A percentile compares a stretch with the other conserved stretches of the same genome.
These are phyloP conservation scores for Alternaria tenuissima DNA, from an alignment of 2,329 filamentous ascomycete species.

Conservation along the genomic window DNA sequence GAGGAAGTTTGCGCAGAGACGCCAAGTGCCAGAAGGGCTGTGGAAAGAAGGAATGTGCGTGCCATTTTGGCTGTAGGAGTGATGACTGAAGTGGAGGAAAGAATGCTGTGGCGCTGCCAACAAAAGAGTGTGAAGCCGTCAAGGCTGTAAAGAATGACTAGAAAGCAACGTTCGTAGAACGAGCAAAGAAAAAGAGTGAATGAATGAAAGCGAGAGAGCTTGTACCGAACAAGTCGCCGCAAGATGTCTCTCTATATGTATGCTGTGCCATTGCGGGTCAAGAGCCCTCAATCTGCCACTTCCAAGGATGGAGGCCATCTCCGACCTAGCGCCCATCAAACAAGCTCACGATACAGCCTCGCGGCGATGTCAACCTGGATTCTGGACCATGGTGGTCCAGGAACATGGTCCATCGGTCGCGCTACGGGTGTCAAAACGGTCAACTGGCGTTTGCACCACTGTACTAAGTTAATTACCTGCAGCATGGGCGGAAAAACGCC, in stretches of 20 bases:
- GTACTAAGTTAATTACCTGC: slow-evolving; percentile 37
- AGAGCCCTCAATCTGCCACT: slow-evolving; percentile 29
- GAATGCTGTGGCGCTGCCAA: slow-evolving; percentile 37
- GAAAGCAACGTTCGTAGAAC: slow-evolving; percentile 25
- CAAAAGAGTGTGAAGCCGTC: slow-evolving; percentile 42
- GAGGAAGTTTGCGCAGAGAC: slow-evolving; percentile 37
- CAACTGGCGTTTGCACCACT: slow-evolving; percentile 22
- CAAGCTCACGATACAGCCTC: slow-evolving; percentile 22
- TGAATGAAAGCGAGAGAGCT: slow-evolving; percentile 21
- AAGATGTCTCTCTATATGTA: slow-evolving; percentile 24
- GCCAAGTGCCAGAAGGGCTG: slow-evolving; percentile 36
- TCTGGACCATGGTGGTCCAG: slow-evolving; percentile 20
- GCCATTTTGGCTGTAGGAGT: slow-evolving; percentile 30
- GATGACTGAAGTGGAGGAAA: slow-evolving; percentile 18
- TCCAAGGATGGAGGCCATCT: slow-evolving; percentile 17
- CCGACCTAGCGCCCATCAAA: slow-evolving; percentile 14
- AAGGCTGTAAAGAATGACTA: slow-evolving; percentile 40
- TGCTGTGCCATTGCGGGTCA: slow-evolving; percentile 22
- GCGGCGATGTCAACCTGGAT: slow-evolving; percentile 12
- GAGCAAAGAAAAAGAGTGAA: slow-evolving; percentile 24
- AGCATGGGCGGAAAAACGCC: slow-evolving; percentile 23
- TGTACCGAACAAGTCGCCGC: slow-evolving; percentile 2
- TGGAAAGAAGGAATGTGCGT: slow-evolving; percentile 38
- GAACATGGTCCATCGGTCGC: slow-evolving; percentile 20
- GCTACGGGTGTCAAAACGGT: slow-evolving; percentile 27